Percentiles rank a stretch among this genome's conserved stretches.
phyloP scores from a whole-genome alignment of 495 filamentous ascomycete genomes.

The Talaromyces stipitatus region DNA sequence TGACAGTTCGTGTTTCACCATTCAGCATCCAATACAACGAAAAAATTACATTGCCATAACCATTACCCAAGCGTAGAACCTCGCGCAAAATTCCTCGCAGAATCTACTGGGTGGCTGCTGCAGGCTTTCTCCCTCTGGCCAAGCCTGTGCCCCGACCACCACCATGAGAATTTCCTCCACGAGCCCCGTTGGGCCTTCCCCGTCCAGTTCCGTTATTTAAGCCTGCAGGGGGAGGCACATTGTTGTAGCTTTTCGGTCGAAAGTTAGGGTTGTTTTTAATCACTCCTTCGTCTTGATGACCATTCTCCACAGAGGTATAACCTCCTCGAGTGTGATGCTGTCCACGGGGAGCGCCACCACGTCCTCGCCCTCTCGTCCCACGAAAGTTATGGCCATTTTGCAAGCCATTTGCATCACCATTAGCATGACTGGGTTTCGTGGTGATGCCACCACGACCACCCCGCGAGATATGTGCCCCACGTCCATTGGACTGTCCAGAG shows the following conservation, averaged over 20 bases:
- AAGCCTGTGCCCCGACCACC: neutral
- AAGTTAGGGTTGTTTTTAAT: constrained; percentile 46
- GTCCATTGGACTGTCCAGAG: constrained; percentile 30
- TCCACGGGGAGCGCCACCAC: constrained; percentile 26
- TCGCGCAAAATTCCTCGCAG: neutral
- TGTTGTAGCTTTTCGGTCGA: constrained; percentile 54
- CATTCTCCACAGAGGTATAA: constrained; percentile 45
- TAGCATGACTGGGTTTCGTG: constrained; percentile 27
- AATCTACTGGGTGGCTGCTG: neutral
- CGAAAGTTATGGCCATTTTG: constrained; percentile 14
- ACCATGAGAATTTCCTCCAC: neutral
- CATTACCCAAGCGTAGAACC: neutral
- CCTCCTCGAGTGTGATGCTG: constrained; percentile 32
- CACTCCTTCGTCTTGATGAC: constrained; percentile 41
- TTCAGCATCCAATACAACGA: neutral
- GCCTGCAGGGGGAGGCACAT: constrained; percentile 70
- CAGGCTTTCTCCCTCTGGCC: neutral
- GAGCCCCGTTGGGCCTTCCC: constrained; percentile 22
- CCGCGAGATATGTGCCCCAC: constrained; percentile 18
- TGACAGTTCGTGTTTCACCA: neutral
- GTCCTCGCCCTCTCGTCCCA: constrained; percentile 21
- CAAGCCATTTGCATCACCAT: constrained; percentile 19
- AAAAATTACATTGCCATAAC: too few species aligned
- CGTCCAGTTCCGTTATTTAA: constrained; percentile 54
- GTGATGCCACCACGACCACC: constrained; percentile 36